phyloP scores from a whole-genome alignment of 305 asterid species.

The Solanum hybrid region DNA sequence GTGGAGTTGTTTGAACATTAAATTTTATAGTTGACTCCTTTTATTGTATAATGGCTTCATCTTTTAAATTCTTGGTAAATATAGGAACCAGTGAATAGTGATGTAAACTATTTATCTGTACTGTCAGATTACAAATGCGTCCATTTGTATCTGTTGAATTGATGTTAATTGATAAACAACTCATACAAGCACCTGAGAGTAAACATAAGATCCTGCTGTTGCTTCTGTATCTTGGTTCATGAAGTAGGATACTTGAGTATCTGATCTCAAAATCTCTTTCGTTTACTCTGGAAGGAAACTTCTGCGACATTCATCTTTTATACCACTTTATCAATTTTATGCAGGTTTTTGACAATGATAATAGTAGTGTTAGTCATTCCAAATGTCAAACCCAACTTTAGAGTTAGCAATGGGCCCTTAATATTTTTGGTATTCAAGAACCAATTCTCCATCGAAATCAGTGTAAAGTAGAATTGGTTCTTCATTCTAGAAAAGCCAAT shows the following conservation, averaged over 20 bases:
- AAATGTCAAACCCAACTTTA: background rate
- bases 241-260: background rate
- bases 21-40: background rate
- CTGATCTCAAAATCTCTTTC: background rate
- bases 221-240: background rate
- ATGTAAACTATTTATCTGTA: background rate
- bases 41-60: background rate
- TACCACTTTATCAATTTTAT: background rate
- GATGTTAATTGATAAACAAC: background rate
- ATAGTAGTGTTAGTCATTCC: background rate
- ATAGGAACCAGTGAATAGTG: background rate
- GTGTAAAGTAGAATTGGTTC: background rate
- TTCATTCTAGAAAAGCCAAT: background rate
- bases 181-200: background rate
- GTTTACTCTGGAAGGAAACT: background rate
- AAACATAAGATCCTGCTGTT: background rate
- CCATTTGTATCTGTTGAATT: background rate
- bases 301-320: background rate
- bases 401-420: background rate
- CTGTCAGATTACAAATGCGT: background rate
- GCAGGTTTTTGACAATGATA: background rate
- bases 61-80: background rate
- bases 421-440: background rate
- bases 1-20: background rate
- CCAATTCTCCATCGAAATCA: background rate